A percentile compares a stretch with the other conserved stretches of the same genome.
Evolutionary conservation across 352 stramenopile genomes (phyloP).

Genomic region (Pythium rishiriense): DNA sequence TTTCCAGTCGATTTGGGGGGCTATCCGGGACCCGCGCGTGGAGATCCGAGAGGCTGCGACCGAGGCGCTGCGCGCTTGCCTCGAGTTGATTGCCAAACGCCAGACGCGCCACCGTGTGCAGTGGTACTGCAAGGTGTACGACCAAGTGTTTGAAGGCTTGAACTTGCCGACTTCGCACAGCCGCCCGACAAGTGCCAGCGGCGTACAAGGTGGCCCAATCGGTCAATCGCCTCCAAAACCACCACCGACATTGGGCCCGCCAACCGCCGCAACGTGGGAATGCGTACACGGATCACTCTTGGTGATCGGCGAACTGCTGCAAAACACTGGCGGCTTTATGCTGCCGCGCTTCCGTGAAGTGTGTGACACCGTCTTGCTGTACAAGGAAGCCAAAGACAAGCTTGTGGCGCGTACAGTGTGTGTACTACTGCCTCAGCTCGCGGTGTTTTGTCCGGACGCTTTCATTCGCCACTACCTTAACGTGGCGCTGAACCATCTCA

Average conservation of each 20-base stretch:
- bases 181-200: slow-evolving; percentile 12
- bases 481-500: slow-evolving; percentile 76
- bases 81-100: slow-evolving; percentile 83
- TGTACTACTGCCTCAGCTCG: slow-evolving; percentile 92
- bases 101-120: slow-evolving; percentile 86
- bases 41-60: slow-evolving; percentile 86
- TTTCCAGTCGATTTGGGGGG: slow-evolving; percentile 91
- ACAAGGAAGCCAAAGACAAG: slow-evolving; percentile 89
- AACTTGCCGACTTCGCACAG: slow-evolving; percentile 27
- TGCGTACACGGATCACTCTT: slow-evolving; percentile 95
- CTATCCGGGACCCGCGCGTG: slow-evolving; percentile 67
- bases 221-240: slow-evolving; percentile 19
- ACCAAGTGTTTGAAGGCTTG: slow-evolving; percentile 87
- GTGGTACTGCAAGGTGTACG: slow-evolving; percentile 93
- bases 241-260: slow-evolving; percentile 3
- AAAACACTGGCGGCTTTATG: slow-evolving; percentile 96
- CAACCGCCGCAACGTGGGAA: slow-evolving; percentile 55
- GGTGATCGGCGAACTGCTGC: slow-evolving; percentile 93
- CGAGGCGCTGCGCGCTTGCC: slow-evolving; percentile 80
- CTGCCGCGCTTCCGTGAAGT: slow-evolving; percentile 96
- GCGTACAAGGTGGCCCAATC: not conserved
- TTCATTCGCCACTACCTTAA: slow-evolving; percentile 95
- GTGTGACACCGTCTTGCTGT: slow-evolving; percentile 92
- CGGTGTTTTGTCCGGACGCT: slow-evolving; percentile 89
- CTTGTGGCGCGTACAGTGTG: slow-evolving; percentile 83